Base-by-base conservation (phyloP, 2,329 filamentous ascomycete genomes). In the Emergomyces africanus region DNA sequence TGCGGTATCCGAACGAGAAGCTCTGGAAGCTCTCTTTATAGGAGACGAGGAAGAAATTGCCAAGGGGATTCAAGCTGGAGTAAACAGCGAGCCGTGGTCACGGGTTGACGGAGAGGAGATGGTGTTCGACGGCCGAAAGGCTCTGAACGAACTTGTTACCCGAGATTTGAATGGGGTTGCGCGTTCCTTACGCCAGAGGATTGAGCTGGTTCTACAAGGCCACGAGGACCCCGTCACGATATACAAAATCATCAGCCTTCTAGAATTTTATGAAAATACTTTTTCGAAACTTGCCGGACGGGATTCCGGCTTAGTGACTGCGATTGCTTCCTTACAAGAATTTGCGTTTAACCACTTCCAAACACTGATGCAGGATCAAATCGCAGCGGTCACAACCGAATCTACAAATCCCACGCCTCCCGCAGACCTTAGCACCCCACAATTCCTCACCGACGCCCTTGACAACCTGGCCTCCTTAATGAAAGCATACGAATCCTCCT, bases 1-100 rank as follows among this genome's bases (percentile, higher is more conserved):
- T 2, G 87, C 92, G 0, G 94, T 99, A 0, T 95, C 92, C 37
- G 94, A 99, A 72, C 83, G 89, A 57, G 94, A 99, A 72, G 90
- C 91, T 0, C 79, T 99, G 5, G 92, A 97, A 71, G 84, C 90
- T 1, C 78, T 99, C 0, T 99, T 99, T 69, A 86, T 96, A 48
- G 87, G 88, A 0, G 91, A 96, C 62, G 91, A 89, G 1, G 88
- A 94, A 62, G 90, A 95, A 67, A 88, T 97, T 59, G 87, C 87
- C 30, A 88, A 85, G 63, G 89, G 87, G 0, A 85, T 96, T 30
- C 84, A 89, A 68, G 85, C 86, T 49, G 90, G 90, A 0, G 80
- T 88, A 37, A 86, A 89, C 64, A 90, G 86, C 64, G 90, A 96
- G 67, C 83, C 90, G 0, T 96, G 92, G 92, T 81, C 85, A 37